These are phyloP conservation scores for Gossypium lobatum DNA, from an alignment of 441 rosid genomes.

Conservation along the genomic window DNA sequence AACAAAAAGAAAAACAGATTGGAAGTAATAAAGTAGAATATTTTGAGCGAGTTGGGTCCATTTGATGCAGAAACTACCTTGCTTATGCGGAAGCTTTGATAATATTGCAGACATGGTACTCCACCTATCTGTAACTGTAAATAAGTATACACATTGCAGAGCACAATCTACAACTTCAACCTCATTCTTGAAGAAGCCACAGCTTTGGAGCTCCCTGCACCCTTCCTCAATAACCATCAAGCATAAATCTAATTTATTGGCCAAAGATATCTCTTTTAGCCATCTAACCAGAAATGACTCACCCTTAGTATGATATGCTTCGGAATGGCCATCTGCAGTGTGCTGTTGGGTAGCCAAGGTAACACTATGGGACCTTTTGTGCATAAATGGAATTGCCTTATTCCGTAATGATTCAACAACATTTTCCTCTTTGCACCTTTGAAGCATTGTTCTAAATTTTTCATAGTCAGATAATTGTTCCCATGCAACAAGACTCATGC, in stretches of 20 bases:
- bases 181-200: conserved; percentile 64
- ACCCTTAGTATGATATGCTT: conserved; percentile 26
- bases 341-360: conserved; percentile 23
- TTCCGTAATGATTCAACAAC: conserved; percentile 54
- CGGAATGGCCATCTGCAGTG: conserved; percentile 18
- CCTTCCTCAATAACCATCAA: conserved; percentile 85
- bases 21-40: conserved; percentile 2
- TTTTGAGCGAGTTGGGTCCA: not conserved
- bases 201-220: conserved; percentile 47
- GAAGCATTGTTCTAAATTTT: conserved; percentile 76
- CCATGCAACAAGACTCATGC: conserved; percentile 73
- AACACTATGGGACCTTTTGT: conserved; percentile 29
- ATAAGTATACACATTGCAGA: conserved; percentile 73
- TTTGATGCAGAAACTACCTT: conserved; percentile 41
- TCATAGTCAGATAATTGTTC: conserved; percentile 80
- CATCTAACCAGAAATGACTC: conserved; percentile 80
- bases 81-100: conserved; percentile 74
- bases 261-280: conserved; percentile 80
- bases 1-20: conserved; percentile 5
- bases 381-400: conserved; percentile 82
- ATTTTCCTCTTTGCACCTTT: conserved; percentile 58
- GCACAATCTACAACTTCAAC: conserved; percentile 77
- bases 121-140: conserved; percentile 79
- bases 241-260: conserved; percentile 70
- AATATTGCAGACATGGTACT: conserved; percentile 73